These are phyloP conservation scores for Aspergillus campestris DNA, from an alignment of 495 filamentous ascomycete genomes.

Conservation along the genomic window DNA sequence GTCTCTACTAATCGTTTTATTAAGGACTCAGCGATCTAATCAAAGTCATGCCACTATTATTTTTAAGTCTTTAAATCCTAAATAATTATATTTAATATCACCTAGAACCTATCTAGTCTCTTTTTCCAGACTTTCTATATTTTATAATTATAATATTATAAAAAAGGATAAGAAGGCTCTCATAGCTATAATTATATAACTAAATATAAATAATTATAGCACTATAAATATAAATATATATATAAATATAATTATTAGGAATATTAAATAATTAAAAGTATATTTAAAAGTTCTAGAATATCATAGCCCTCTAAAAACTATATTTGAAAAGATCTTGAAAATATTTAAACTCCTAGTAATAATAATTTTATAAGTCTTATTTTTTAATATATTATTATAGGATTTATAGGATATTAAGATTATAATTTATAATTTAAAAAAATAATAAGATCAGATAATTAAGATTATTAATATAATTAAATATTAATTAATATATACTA, in stretches of 20 bases:
- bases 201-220: not conserved
- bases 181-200: not conserved
- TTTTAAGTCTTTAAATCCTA: not conserved
- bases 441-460: not conserved
- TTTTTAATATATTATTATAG: not conserved
- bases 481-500: not conserved
- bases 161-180: not conserved
- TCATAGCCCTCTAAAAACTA: not conserved
- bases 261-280: no score
- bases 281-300: not conserved
- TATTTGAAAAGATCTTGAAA: not conserved
- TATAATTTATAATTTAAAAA: slow-evolving; percentile 3
- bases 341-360: not conserved
- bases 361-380: not conserved
- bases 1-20: no score
- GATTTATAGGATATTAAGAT: slow-evolving; percentile 1
- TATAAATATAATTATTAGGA: not conserved
- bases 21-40: not conserved
- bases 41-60: not conserved
- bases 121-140: not conserved
- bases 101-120: not conserved
- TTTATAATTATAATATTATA: not conserved
- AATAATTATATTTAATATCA: not conserved
- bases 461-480: slow-evolving; percentile 1
- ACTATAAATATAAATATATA: not conserved